Conservation (phyloP, 805 yeast genomes). For the Kurtzmaniella cleridarum region DNA sequence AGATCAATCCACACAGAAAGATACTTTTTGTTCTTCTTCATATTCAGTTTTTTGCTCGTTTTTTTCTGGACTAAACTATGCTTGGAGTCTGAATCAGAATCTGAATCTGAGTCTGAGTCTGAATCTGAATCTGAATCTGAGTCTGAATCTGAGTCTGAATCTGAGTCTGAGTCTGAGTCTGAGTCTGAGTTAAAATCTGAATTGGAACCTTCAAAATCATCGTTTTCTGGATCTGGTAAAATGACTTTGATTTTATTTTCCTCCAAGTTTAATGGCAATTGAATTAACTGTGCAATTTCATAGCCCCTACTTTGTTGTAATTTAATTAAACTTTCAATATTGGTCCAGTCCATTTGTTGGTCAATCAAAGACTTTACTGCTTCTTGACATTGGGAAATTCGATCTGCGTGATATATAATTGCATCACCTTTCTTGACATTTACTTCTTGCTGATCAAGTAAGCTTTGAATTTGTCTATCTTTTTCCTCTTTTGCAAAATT, state of each 20-base stretch:
- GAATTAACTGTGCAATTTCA: constrained; percentile 55
- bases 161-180: constrained; percentile 8
- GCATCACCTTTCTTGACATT: constrained; percentile 69
- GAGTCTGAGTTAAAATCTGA: constrained; percentile 8
- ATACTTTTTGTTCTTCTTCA: background rate
- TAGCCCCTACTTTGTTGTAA: constrained; percentile 67
- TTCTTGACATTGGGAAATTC: constrained; percentile 65
- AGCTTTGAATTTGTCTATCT: constrained; percentile 58
- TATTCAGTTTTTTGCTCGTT: constrained; percentile 6
- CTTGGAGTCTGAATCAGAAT: constrained; percentile 22
- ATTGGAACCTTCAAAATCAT: constrained; percentile 15
- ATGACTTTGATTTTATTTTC: constrained; percentile 59
- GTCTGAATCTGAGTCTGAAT: constrained; percentile 12
- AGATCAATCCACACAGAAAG: constrained; percentile 64
- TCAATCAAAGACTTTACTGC: constrained; percentile 64
- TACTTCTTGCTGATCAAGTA: constrained; percentile 55
- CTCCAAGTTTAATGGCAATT: constrained; percentile 62
- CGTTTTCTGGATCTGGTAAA: constrained; percentile 46
- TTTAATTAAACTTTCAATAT: constrained; percentile 69
- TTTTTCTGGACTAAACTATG: constrained; percentile 7
- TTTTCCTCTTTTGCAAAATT: constrained; percentile 74
- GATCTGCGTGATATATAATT: constrained; percentile 61
- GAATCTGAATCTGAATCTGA: constrained; percentile 15
- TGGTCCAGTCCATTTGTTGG: constrained; percentile 92
- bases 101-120: constrained; percentile 29